phyloP scores from a whole-genome alignment of 306 rosid species.

The Elaeagnus macrophylla region DNA sequence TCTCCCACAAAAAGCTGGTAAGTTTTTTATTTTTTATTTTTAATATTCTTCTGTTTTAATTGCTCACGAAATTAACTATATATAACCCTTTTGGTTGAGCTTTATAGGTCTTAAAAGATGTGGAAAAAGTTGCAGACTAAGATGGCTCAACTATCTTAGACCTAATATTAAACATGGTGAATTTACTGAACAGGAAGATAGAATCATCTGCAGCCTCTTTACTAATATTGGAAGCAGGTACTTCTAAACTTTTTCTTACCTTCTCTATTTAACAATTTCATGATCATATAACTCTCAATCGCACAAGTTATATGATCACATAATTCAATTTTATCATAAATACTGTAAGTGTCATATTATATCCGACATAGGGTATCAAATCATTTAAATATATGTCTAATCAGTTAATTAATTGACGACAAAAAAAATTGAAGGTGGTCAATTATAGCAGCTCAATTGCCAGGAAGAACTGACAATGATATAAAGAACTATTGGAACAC shows the following conservation, averaged over 20 bases:
- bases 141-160: slow-evolving; percentile 94
- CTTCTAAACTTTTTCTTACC: background rate
- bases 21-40: background rate
- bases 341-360: too few relatives aligned
- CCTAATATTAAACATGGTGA: slow-evolving; percentile 90
- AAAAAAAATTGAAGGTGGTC: slow-evolving; percentile 61
- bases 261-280: too few relatives aligned
- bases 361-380: too few relatives aligned
- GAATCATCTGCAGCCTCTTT: slow-evolving; percentile 65
- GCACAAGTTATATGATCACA: too few relatives aligned
- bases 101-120: slow-evolving; percentile 73
- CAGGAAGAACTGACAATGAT: slow-evolving; percentile 88
- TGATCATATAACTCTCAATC: too few relatives aligned
- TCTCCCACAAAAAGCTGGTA: slow-evolving; percentile 80
- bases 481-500: slow-evolving; percentile 96
- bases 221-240: slow-evolving; percentile 95
- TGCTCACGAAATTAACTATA: slow-evolving; percentile 9
- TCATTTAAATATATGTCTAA: too few relatives aligned
- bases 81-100: slow-evolving; percentile 1
- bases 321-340: too few relatives aligned
- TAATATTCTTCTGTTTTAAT: background rate
- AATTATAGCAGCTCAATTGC: slow-evolving; percentile 76
- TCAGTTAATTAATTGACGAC: background rate
- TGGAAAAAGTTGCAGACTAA: slow-evolving; percentile 88
- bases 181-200: slow-evolving; percentile 79